These are phyloP conservation scores for Aspergillus fischeri DNA, from an alignment of 2,329 filamentous ascomycete species.

Conservation along the genomic window DNA sequence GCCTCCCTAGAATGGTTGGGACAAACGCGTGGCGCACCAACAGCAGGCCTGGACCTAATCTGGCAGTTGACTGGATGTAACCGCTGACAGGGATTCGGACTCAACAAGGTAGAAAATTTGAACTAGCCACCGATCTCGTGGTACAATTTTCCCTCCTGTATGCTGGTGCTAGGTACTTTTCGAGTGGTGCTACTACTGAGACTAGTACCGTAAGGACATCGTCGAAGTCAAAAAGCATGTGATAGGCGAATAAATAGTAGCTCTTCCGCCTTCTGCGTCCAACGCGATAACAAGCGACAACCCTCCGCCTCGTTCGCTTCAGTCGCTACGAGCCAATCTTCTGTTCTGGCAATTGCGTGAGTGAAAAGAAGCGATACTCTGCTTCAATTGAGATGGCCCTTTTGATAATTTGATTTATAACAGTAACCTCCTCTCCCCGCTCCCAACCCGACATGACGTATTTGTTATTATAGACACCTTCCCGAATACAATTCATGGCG, in stretches of 20 bases:
- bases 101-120: not conserved
- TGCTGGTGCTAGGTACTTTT: not conserved
- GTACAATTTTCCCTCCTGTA: not conserved
- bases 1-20: not conserved
- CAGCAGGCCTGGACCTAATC: not conserved
- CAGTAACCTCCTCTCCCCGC: slow-evolving; percentile 5
- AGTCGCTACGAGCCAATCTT: not conserved
- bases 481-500: slow-evolving; percentile 22
- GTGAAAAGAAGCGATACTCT: not conserved
- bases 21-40: not conserved
- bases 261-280: slow-evolving; percentile 7
- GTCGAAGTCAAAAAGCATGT: slow-evolving; percentile 12
- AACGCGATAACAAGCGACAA: slow-evolving; percentile 7
- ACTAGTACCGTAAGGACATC: not conserved
- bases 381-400: not conserved
- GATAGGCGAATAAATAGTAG: slow-evolving; percentile 17
- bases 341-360: not conserved
- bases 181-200: not conserved
- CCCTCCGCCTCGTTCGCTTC: not conserved
- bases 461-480: slow-evolving; percentile 18
- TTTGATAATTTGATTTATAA: slow-evolving; percentile 1
- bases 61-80: not conserved
- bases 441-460: slow-evolving; percentile 26
- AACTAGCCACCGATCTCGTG: not conserved
- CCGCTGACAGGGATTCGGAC: not conserved